Evolutionary conservation across 257 asterid species (phyloP).

Genomic region (Sherardia arvensis): DNA sequence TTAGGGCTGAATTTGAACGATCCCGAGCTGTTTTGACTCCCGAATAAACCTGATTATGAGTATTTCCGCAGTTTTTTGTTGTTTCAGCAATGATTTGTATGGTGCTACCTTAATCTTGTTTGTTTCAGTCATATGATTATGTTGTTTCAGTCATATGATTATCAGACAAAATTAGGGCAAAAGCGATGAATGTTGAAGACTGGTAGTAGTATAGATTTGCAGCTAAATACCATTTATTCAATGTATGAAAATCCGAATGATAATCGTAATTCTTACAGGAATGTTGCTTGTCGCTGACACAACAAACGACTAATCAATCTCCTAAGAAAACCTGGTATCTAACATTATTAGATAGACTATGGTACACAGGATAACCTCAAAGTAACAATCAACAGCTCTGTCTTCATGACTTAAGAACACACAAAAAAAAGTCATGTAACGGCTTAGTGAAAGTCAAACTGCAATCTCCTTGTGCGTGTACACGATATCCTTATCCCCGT

Average conservation of each 20-base stretch:
- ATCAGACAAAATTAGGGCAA: no score
- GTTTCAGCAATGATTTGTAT: neutral
- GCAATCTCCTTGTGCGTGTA: constrained; percentile 45
- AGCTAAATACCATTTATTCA: neutral
- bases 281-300: neutral
- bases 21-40: neutral
- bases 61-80: neutral
- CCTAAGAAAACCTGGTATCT: neutral
- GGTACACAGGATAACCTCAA: constrained; percentile 6
- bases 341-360: neutral
- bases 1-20: neutral
- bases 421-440: neutral
- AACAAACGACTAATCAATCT: neutral
- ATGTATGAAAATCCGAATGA: neutral
- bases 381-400: neutral
- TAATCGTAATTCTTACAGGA: neutral
- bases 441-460: constrained; percentile 8
- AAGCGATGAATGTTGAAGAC: no score
- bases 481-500: constrained; percentile 32
- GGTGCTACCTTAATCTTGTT: neutral
- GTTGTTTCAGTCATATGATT: no score
- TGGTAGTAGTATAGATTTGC: neutral
- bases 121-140: no score
- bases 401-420: neutral
- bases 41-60: neutral